Conservation (phyloP, 2,329 filamentous ascomycete species). For the Verticillium albo-atrum region DNA sequence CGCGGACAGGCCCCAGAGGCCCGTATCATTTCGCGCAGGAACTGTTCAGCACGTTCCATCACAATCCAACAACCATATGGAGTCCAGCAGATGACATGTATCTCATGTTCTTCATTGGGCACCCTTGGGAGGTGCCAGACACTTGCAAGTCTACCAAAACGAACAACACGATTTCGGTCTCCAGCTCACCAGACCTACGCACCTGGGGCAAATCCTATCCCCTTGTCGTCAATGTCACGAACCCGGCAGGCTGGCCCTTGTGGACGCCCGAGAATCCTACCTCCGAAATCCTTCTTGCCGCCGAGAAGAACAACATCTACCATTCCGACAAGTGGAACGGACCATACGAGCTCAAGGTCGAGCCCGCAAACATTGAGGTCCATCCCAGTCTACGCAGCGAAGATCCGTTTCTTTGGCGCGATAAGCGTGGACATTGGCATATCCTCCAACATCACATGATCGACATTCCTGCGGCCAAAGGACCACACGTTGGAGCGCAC, state of each 20-base stretch:
- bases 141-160: conserved; percentile 15
- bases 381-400: conserved; percentile 13
- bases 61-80: conserved; percentile 41
- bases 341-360: conserved; percentile 22
- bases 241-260: conserved; percentile 35
- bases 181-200: conserved; percentile 2
- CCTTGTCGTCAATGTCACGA: conserved; percentile 25
- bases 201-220: conserved; percentile 3
- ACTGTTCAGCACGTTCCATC: conserved; percentile 36
- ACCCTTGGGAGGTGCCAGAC: not conserved
- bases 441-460: conserved; percentile 25
- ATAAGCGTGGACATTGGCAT: conserved; percentile 26
- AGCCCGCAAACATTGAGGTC: conserved; percentile 4
- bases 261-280: conserved; percentile 21
- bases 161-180: conserved; percentile 21
- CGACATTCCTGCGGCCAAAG: conserved; percentile 17
- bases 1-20: conserved; percentile 33
- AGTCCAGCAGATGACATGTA: conserved; percentile 38
- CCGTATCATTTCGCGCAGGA: conserved; percentile 37
- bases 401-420: conserved; percentile 27
- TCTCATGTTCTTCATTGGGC: conserved; percentile 39
- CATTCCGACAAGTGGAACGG: conserved; percentile 19
- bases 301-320: conserved; percentile 31
- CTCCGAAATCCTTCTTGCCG: conserved; percentile 22
- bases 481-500: conserved; percentile 22